These are phyloP conservation scores for Suhomyces wounanorum DNA, from an alignment of 1,139 yeast genomes.

Conservation along the genomic window DNA sequence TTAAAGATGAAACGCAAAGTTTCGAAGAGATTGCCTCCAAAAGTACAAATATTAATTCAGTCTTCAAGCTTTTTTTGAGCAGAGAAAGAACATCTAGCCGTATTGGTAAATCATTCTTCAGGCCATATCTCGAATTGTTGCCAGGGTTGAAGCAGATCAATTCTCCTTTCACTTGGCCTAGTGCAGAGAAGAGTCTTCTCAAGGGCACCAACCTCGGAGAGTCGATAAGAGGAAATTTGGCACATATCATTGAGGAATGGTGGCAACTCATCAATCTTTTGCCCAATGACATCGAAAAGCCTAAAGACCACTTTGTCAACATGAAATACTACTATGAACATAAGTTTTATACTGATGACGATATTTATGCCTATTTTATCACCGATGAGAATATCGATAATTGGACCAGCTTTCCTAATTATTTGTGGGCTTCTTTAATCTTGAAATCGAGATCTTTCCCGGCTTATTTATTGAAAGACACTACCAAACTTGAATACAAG, in stretches of 20 bases:
- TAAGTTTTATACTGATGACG: constrained; percentile 46
- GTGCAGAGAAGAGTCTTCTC: constrained; percentile 50
- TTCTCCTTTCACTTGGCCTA: constrained; percentile 67
- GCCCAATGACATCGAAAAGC: constrained; percentile 36
- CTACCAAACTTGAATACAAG: constrained; percentile 22
- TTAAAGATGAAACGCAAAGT: constrained; percentile 11
- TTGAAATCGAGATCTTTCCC: constrained; percentile 83
- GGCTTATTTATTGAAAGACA: constrained; percentile 41
- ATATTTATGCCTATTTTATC: constrained; percentile 31
- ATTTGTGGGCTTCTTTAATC: constrained; percentile 73
- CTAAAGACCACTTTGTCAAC: constrained; percentile 40
- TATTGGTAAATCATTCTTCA: constrained; percentile 27
- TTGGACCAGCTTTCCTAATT: constrained; percentile 68
- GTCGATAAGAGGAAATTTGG: constrained; percentile 39
- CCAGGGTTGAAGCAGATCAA: constrained; percentile 53
- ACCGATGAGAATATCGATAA: constrained; percentile 27
- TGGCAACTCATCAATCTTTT: constrained; percentile 40
- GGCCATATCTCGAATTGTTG: constrained; percentile 58
- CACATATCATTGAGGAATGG: constrained; percentile 53
- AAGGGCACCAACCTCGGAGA: constrained; percentile 64
- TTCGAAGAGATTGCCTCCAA: constrained; percentile 22
- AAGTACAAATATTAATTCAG: constrained; percentile 37
- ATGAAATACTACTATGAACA: constrained; percentile 51
- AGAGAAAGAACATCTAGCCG: constrained; percentile 26
- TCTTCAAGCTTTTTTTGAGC: constrained; percentile 52